Base-by-base conservation (phyloP, 805 yeast species). In the Komagataella populi region DNA sequence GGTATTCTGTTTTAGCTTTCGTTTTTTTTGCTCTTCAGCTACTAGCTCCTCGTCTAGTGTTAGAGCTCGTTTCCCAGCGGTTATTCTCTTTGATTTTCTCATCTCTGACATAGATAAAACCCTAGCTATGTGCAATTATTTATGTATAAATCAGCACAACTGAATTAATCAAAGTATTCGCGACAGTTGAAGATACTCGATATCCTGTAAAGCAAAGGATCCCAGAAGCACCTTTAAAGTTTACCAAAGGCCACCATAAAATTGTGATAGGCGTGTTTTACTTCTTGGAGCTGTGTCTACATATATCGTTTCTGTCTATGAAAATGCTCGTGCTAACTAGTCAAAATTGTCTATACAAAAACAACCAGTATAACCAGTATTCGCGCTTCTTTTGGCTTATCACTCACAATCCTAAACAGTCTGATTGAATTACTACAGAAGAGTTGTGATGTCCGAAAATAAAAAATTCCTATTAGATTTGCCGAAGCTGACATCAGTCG, bases 401-500 rank as follows among this genome's bases (percentile, higher is more conserved):
- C 23, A 12, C 4, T 4, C 10, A 3, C 39, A 30, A 30, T 30
- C 39, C 5, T 10, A 14, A 8, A 8, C 4, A 30, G 14, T 14
- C 5, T 30, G 5, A 10, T 10, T 10, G 39, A 30, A 24, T 3
- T 3, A 10, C 14, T 30, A 14, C 39, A 30, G 6, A 30, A 30
- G 14, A 8, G 39, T 30, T 30, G 5, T 5, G 5, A 30, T 30
- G 39, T 30, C 39, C 14, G 39, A 30, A 30, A 30, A 30, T 30
- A 72, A 74, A 48, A 77, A 74, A 56, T 76, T 74, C 60, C 74
- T 84, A 8, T 64, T 87, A 60, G 93, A 86, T 57, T 72, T 86
- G 1, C 93, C 95, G 6, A 80, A 81, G 57, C 80, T 80, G 22
- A 73, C 85, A 4, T 77, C 90, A 2, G 76, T 90, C 16, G 97